Evolutionary conservation across 2,329 filamentous ascomycete genomes (phyloP), one percentile per base, ranked within the genome.

Genomic region (Penicillium sp.): DNA sequence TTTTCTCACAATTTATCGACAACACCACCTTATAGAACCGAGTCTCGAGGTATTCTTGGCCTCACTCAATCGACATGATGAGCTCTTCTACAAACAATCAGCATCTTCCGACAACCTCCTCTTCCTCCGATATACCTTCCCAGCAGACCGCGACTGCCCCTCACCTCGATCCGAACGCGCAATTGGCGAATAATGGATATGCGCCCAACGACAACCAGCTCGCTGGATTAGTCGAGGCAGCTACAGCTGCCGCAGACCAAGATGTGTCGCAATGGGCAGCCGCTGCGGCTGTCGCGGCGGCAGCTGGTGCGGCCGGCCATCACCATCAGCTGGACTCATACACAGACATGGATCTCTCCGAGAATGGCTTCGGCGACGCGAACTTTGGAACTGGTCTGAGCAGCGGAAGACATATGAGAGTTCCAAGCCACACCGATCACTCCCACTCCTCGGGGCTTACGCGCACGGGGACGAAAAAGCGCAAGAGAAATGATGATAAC

Each of bases 271-370:
- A 74, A 53, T 71, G 68, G 79, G 73, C 64, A 64, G 78, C 65
- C 65, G 67, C 34, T 71, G 77, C 67, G 64, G 74, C 76, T 74
- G 79, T 58, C 72, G 77, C 56, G 67, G 79, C 65, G 64, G 79
- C 61, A 67, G 78, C 72, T 75, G 80, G 65, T 74, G 78, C 61
- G 75, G 80, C 69, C 2, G 62, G 64, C 2, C 63, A 69, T 26
- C 71, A 75, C 48, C 67, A 68, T 46, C 73, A 75, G 41, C 56
- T 76, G n/a, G 73, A 75, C 36, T 65, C 67, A 4, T 76, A 76
- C 57, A 52, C 67, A 7, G 73, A 74, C 5, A 70, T 75, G 39
- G 72, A 76, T 53, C 65, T 76, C 46, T 67, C 67, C 8, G 73
- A 75, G 32, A 74, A 76, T 47, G 66, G 68, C 1, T 75, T 76